A percentile compares a stretch with the other conserved stretches of the same genome.
These are phyloP conservation scores for Nakaseomyces kungkrabaensis DNA, from an alignment of 1,139 yeast genomes.

Conservation along the genomic window DNA sequence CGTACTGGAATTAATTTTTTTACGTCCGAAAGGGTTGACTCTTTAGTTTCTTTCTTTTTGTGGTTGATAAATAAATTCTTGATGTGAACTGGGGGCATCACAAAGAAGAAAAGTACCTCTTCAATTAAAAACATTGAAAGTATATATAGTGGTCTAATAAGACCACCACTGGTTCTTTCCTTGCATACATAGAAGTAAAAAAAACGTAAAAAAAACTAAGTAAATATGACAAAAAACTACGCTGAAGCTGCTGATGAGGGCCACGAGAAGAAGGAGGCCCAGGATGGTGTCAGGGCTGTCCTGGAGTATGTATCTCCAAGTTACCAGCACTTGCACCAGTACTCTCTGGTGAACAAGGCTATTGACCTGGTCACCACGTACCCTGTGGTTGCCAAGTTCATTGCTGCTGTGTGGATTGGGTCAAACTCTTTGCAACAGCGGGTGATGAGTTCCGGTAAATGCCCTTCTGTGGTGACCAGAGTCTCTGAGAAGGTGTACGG, in stretches of 20 bases:
- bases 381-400: neutral
- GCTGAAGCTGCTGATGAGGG: conserved; percentile 1
- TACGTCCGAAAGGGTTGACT: too few relatives aligned
- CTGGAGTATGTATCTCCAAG: neutral
- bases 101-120: too few relatives aligned
- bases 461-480: conserved; percentile 15
- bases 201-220: neutral
- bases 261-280: conserved; percentile 3
- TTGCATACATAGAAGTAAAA: too few relatives aligned
- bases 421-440: conserved; percentile 7
- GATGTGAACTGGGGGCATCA: too few relatives aligned
- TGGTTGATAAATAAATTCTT: too few relatives aligned
- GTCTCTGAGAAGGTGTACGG: conserved; percentile 8
- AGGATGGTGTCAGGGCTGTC: neutral
- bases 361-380: neutral
- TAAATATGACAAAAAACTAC: conserved; percentile 1
- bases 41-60: too few relatives aligned
- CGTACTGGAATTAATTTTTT: too few relatives aligned
- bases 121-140: too few relatives aligned
- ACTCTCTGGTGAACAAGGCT: neutral
- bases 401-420: neutral
- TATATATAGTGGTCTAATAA: too few relatives aligned
- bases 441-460: conserved; percentile 13
- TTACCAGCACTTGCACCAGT: neutral
- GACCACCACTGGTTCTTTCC: too few relatives aligned